Base-by-base conservation (phyloP, 1,284 basidiomycete species). In the Pascua guehoae region DNA sequence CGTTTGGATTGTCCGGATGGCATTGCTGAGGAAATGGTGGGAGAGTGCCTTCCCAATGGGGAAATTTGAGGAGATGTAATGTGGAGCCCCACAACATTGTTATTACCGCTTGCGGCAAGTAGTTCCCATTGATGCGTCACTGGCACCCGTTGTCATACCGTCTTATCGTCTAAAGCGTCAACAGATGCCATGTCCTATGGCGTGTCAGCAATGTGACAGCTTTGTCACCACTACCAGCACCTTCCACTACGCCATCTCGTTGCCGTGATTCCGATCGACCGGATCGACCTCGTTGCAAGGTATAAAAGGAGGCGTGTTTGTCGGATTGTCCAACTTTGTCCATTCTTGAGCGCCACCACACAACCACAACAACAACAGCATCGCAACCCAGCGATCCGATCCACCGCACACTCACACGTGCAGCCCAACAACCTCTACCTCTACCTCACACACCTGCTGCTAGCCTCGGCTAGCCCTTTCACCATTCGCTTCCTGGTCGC, bases 371-470 rank as follows among this genome's bases (percentile, higher is more conserved):
- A 9, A 17, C 41, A 43, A 11, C 41, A 8, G 7, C 41, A 12
- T 9, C 41, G 8, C 41, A 12, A 15, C 11, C 10, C 8, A 43
- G 41, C 15, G n/a, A 43, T 3, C 14, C 10, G 8, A n/a, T n/a
- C 41, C 41, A 43, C 41, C 9, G 41, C 41, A 8, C 14, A 8
- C 14, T 9, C n/a, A 12, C 41, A 15, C 41, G 41, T 17, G 41
- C 41, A 47, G 42, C 39, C 18, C 38, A 53, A 49, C 51, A 39
- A 47, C 46, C 40, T n/a, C 38, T 50, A 53, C 55, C 53, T 53
- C 51, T 16, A 37, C 53, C 9, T 16, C 48, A 9, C 40, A 49
- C 38, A 32, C n/a, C 51, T 24, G 38, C 39, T 42, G 39, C 7
- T 14, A 51, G 15, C 43, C 40, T 46, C 50, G 50, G 37, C 41